Evolutionary conservation across 1,284 basidiomycete species (phyloP), one percentile per base, ranked within the genome.

Genomic region (Anthracocystis panici-leucophaei): DNA sequence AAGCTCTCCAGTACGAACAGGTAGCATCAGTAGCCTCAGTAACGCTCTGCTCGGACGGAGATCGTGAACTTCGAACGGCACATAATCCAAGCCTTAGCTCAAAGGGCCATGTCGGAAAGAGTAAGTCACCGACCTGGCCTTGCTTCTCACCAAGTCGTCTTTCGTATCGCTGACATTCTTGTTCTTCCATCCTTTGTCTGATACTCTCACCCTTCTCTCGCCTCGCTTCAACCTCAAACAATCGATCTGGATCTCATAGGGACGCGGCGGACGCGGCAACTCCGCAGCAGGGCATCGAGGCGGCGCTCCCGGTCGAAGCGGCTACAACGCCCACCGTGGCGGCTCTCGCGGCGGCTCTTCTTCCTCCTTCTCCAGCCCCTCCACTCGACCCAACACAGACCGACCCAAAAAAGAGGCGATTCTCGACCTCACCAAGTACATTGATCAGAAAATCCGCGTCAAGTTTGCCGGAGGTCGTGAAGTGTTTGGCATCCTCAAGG

Each of bases 381-480:
- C 54, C 12, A 53, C 46, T 31, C 49, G 54, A 8, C 66, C 68
- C 16, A 38, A 69, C 49, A 80, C 78, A 18, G 93, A 95, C 77
- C 94, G 94, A 86, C 93, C 94, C 54, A 94, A 93, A 86, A 90
- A 93, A 54, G 96, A 99, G 87, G 93, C 93, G 33, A 98, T 99
- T 86, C 90, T 99, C 31, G 95, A 98, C 87, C 90, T 99, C 44
- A 91, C 92, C 64, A 95, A 96, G 85, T 98, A 97, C 82, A 91
- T 92, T 54, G 93, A 97, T 86, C 91, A 95, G 86, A 89, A 90
- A 74, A 93, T 99, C 84, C 88, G 93, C 60, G 95, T 99, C 84
- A 98, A 97, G 87, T 98, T 99, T 84, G 93, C 93, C 27, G 96
- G 96, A 50, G 96, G 96, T 27, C 88, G 96, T 31, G 94, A 98